A percentile compares a stretch with the other conserved stretches of the same genome.
Evolutionary conservation across 1,284 basidiomycete genomes (phyloP).

Genomic region (Heterobasidion irregulare): DNA sequence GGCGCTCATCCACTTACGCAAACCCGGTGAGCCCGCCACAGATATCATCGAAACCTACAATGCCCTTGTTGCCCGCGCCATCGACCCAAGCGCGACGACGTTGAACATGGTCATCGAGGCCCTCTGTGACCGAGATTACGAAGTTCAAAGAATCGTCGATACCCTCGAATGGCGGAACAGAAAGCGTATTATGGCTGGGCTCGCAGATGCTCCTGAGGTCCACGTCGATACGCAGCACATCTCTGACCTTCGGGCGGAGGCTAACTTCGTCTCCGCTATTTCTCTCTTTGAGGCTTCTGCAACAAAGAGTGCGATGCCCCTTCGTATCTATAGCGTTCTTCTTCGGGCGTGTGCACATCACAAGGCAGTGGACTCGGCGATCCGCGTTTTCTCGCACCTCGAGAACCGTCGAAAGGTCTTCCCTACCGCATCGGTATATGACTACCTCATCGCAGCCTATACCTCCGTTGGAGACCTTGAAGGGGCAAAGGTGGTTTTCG

Average conservation of each 20-base stretch:
- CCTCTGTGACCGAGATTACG: constrained; percentile 67
- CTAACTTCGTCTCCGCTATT: constrained; percentile 66
- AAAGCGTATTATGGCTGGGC: constrained; percentile 20
- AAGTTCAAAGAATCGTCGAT: constrained; percentile 46
- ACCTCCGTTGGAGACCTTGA: constrained; percentile 42
- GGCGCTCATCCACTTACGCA: constrained; percentile 43
- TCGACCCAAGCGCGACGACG: constrained; percentile 62
- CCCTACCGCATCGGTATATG: constrained; percentile 40
- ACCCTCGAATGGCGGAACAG: constrained; percentile 35
- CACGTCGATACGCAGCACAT: constrained; percentile 27
- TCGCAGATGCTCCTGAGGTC: constrained; percentile 15
- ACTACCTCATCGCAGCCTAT: constrained; percentile 58
- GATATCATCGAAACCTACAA: constrained; percentile 69
- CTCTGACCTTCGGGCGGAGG: constrained; percentile 43
- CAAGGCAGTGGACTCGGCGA: constrained; percentile 53
- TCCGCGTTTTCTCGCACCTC: constrained; percentile 62
- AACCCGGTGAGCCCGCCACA: constrained; percentile 46
- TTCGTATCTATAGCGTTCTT: constrained; percentile 47
- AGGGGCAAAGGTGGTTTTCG: constrained; percentile 61
- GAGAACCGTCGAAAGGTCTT: constrained; percentile 37
- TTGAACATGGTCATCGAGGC: constrained; percentile 66
- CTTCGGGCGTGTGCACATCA: constrained; percentile 60
- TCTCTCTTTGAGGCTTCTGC: constrained; percentile 62
- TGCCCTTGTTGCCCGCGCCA: constrained; percentile 57
- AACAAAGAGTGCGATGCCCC: constrained; percentile 22